Evolutionary conservation across 441 rosid genomes (phyloP), one percentile per base, ranked within the genome.

Genomic region (Pelargonium cotyledonis): DNA sequence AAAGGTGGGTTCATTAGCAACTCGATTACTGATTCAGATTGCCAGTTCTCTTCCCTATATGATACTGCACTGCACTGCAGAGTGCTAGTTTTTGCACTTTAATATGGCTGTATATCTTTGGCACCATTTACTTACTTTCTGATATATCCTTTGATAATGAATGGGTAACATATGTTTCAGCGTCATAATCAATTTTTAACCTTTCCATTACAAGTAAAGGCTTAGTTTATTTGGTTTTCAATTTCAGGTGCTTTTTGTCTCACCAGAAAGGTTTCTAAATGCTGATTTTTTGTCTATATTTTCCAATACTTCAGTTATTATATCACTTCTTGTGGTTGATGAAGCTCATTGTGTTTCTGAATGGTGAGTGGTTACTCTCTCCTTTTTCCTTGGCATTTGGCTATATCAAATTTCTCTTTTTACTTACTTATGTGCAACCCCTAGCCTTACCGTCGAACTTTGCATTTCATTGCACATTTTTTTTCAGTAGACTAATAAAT

Each of bases 301-400:
- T 72, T 85, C 91, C 69, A 8, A 82, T 40, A 63, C 70, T 73
- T 70, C 69, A 12, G 72, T 73, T 31, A 31, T 5, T n/a, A 80
- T 91, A 79, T 88, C 97, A 5, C 91, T 94, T 72, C 82, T 94
- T 12, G 97, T 94, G 29, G 93, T 94, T 53, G 97, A 94, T 85
- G 99, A 94, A 88, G 97, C 95, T 77, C 97, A 94, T 64, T 94
- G 98, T 80, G 73, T 94, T 44, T 94, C 98, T 70, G 97, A 94
- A 78, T 94, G 98, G 98, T 94, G 77, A 82, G 89, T 75, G 35
- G 65, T 66, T 70, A 72, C 65, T 67, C 65, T 69, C 40, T 64
- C 47, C 26, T 63, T 80, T 67, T n/a, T 70, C n/a, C 19, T 60
- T 62, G 18, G 23, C 21, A 57, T 65, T 75, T 10, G 44, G 40